Conservation (phyloP, 129 eudicot genomes). For the Centaurea solstitialis region DNA sequence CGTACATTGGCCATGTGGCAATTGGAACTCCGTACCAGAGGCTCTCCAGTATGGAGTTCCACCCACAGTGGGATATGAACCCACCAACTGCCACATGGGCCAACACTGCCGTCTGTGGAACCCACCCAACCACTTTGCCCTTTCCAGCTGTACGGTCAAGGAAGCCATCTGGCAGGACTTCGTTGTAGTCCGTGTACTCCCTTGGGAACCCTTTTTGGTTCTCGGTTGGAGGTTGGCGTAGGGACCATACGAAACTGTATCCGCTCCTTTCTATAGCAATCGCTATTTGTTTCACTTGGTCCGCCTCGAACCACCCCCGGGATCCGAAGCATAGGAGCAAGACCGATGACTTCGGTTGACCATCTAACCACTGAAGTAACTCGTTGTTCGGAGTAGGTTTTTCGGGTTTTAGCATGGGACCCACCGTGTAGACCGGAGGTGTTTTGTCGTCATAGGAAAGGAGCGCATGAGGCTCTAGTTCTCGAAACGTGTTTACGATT, state of each 20-base stretch:
- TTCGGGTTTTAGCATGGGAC: slow-evolving; percentile 33
- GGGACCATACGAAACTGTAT: slow-evolving; percentile 10
- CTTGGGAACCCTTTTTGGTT: slow-evolving; percentile 4
- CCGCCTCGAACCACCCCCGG: background rate
- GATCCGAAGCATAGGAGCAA: slow-evolving; percentile 24
- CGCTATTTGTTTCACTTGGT: slow-evolving; percentile 20
- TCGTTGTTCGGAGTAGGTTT: background rate
- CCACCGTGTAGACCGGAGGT: slow-evolving; percentile 38
- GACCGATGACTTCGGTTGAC: slow-evolving; percentile 31
- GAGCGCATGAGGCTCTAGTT: slow-evolving; percentile 33
- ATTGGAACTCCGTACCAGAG: slow-evolving; percentile 21
- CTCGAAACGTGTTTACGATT: slow-evolving; percentile 34
- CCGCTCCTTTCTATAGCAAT: background rate
- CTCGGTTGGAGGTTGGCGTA: slow-evolving; percentile 15
- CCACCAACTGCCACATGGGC: slow-evolving; percentile 14
- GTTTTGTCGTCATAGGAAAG: slow-evolving; percentile 1
- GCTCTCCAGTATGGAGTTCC: slow-evolving; percentile 31
- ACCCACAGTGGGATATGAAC: slow-evolving; percentile 27
- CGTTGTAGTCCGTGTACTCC: background rate
- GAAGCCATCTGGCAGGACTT: slow-evolving; percentile 24
- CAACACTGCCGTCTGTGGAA: slow-evolving; percentile 12
- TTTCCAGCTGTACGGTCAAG: background rate
- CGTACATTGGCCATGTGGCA: slow-evolving; percentile 26
- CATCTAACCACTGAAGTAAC: slow-evolving; percentile 34
- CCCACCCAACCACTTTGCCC: slow-evolving; percentile 26